Base-by-base conservation (phyloP, 192 early-diverging fungal species). In the Linnemannia hyalina region DNA sequence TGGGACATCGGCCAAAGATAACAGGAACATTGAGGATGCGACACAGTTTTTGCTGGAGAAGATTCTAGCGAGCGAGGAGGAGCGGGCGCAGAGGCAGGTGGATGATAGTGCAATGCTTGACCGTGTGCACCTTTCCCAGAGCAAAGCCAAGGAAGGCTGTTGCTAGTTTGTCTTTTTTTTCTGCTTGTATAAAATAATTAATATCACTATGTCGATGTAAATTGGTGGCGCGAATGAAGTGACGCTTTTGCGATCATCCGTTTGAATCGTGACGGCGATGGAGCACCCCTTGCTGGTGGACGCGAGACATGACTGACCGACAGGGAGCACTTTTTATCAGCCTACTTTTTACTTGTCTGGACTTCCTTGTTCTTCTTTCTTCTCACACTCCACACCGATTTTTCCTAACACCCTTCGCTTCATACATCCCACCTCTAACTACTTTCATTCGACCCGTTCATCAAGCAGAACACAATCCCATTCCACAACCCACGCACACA, bases 1-100 rank as follows among this genome's bases (percentile, higher is more conserved):
- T 80, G 85, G 83, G n/a, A 93, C 92, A 36, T 93, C 92, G 18
- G 92, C 92, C 32, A 93, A 93, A 55, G 91, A 92, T n/a, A 92
- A 93, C 40, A 90, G 46, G 70, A 93, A 93, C 40, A 89, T 93
- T 79, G 90, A 92, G 36, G 91, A 92, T 65, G 92, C 92, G 15
- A 89, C 89, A n/a, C 88, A 82, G 68, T 83, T 90, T 78, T 63
- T 93, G 76, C 81, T 92, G 35, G 75, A 83, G 38, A 68, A 83
- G 47, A 89, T 92, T 49, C 74, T 93, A 69, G 68, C 77, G 6
- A 54, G 83, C 11, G 89, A 92, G 68, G 82, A 88, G 72, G 86
- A 82, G 60, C 75, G 81, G 57, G 57, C 74, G 18, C 46, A 80
- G 29, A 78, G 69, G 40, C 63, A 74, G 44, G 46, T 35, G 6